Base-by-base conservation (phyloP, 768 basidiomycete species). In the Termitomyces sp. region DNA sequence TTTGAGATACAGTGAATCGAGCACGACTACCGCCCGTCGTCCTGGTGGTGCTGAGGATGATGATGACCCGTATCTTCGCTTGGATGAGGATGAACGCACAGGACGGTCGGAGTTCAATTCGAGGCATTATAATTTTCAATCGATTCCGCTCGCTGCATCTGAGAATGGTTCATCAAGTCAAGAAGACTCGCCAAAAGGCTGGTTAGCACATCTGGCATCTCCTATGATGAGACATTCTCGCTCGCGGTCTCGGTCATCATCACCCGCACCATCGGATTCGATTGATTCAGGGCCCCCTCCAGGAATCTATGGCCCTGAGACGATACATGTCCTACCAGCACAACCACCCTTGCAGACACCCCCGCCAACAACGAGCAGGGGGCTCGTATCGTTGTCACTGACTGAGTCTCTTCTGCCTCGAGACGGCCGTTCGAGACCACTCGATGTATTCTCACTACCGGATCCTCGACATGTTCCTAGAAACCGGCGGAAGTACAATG, bases 361-460 rank as follows among this genome's bases (percentile, higher is more conserved):
- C 37, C 81, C 81, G 9, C 73, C 79, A 3, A 76, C 61, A 65
- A 65, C 68, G 56, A 69, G 60, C 55, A 66, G 67, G 57, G 70
- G 79, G 55, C 76, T 82, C 32, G 74, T 81, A 40, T 84, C 86
- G n/a, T 74, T 88, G 59, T 86, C 88, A 14, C 76, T 94, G n/a
- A 91, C 89, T 3, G 85, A 92, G 67, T 92, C 92, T 3, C 77
- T 94, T 7, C 79, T 94, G 6, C 92, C 90, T 17, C 76, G 91
- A 60, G 90, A 91, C 63, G 89, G 89, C 34, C 76, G 76, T 47
- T 72, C 83, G 25, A 81, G 88, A 52, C 83, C 88, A 5, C 67
- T 86, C 20, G 86, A 89, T 72, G 82, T 87, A 38, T 94, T 94
- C 73, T 85, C 85, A 32, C 79, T 93, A 14, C 92, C 91, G 4